These are phyloP conservation scores for Botrytis tulipae DNA, from an alignment of 2,329 filamentous ascomycete species.

Conservation along the genomic window DNA sequence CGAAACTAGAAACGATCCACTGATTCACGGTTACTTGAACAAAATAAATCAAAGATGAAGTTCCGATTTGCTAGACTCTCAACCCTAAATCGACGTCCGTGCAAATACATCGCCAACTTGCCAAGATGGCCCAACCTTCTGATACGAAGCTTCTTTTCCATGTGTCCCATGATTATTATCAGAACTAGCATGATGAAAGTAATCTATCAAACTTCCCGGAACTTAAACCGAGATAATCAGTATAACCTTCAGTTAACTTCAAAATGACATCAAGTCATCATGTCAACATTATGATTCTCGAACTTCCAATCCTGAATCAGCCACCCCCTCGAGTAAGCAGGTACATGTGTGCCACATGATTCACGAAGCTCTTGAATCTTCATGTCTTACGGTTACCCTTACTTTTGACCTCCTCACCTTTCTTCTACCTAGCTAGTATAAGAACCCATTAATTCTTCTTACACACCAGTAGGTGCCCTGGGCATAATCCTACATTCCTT, in stretches of 20 bases:
- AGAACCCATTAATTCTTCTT: slow-evolving; percentile 1
- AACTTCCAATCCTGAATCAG: background rate
- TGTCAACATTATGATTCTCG: background rate
- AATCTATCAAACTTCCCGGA: background rate
- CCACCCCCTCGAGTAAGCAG: slow-evolving; percentile 5
- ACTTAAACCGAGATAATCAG: background rate
- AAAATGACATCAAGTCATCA: background rate
- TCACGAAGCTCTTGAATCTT: slow-evolving; percentile 1
- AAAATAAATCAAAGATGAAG: background rate
- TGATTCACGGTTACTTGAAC: background rate
- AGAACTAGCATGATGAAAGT: background rate
- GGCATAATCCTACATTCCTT: slow-evolving; percentile 1
- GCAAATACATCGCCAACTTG: slow-evolving; percentile 20
- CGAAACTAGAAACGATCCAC: background rate
- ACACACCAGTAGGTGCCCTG: slow-evolving; percentile 3
- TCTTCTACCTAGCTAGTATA: background rate
- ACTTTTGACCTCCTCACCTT: background rate
- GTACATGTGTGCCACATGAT: background rate
- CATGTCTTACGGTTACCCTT: background rate
- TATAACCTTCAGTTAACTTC: background rate
- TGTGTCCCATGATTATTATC: background rate
- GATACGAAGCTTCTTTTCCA: slow-evolving; percentile 12
- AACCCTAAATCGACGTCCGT: slow-evolving; percentile 36
- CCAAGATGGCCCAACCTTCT: background rate
- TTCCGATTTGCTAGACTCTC: slow-evolving; percentile 12